Evolutionary conservation across 2,329 filamentous ascomycete genomes (phyloP), one percentile per base, ranked within the genome.

Genomic region (Tricladium varicosporioides): DNA sequence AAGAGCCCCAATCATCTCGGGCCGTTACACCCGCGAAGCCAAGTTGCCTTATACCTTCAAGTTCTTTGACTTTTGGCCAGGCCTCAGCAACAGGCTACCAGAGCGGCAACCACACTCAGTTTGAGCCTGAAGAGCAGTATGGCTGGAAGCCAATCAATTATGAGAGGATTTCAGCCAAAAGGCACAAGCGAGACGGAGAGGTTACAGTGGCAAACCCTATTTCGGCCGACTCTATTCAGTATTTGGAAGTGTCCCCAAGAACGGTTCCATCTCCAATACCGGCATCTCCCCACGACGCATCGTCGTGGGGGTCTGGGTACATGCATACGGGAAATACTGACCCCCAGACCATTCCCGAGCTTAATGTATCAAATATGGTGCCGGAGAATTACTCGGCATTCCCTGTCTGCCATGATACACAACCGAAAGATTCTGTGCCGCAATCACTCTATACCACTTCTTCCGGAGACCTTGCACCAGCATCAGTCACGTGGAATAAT

Each of bases 151-250:
- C 55, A 2, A 15, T 60, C 33, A 47, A 51, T 7, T 33, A 44
- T 18, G 56, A 32, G 13, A 8, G 22, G 31, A 27, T 33, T 54
- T 49, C 52, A 48, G 52, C 48, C 36, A 60, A 53, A 47, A 63
- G 56, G 43, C 58, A 60, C 9, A 62, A 53, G 42, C 53, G 51
- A 43, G 40, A 58, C 2, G 50, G 47, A 11, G 49, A 54, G 18
- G 18, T 15, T 5, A 8, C 13, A 36, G 42, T 13, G 5, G 40
- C 42, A 47, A 22, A 10, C 10, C 16, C 31, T 54, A 8, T 18
- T 32, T 13, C 16, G 14, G 19, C 43, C n/a, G 13, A 14, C 36
- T 10, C 10, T 16, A 19, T 18, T 16, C 45, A 44, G 19, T 14
- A 16, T 40, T 32, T 42, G n/a, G 27, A 51, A 48, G 40, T 56